These are phyloP conservation scores for Peronosclerospora sorghi DNA, from an alignment of 352 stramenopile species.

Conservation along the genomic window DNA sequence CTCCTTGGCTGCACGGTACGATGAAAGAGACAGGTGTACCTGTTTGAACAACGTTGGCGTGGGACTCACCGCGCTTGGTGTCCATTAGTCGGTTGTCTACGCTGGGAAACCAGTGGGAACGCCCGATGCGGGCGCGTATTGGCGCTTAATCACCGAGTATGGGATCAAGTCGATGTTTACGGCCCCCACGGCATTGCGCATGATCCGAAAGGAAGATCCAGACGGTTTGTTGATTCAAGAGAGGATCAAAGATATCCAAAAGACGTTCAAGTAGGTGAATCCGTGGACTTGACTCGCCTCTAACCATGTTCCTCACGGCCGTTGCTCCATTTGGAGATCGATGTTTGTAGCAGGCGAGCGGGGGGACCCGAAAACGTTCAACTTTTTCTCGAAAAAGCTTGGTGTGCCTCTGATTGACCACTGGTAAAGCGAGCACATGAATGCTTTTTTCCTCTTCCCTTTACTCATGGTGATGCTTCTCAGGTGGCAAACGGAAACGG, in stretches of 20 bases:
- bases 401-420: constrained; percentile 71
- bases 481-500: constrained; percentile 87
- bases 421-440: too few species aligned
- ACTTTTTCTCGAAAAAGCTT: constrained; percentile 58
- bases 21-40: background rate
- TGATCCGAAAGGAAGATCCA: constrained; percentile 81
- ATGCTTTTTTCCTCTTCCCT: too few species aligned
- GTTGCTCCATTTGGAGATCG: constrained; percentile 14
- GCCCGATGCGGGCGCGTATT: constrained; percentile 79
- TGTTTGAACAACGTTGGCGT: background rate
- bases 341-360: constrained; percentile 85
- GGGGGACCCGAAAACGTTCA: constrained; percentile 79
- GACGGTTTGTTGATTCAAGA: constrained; percentile 38
- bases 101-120: constrained; percentile 85
- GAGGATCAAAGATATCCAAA: constrained; percentile 31
- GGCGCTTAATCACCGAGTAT: constrained; percentile 78
- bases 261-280: constrained; percentile 47
- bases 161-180: constrained; percentile 84
- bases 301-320: background rate
- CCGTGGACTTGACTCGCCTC: background rate
- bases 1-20: constrained; percentile 68
- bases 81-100: constrained; percentile 67
- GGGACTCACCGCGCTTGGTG: background rate
- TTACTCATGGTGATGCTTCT: too few species aligned
- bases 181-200: constrained; percentile 84